Base-by-base conservation (phyloP, 345 rosid species). In the Citrus medica region DNA sequence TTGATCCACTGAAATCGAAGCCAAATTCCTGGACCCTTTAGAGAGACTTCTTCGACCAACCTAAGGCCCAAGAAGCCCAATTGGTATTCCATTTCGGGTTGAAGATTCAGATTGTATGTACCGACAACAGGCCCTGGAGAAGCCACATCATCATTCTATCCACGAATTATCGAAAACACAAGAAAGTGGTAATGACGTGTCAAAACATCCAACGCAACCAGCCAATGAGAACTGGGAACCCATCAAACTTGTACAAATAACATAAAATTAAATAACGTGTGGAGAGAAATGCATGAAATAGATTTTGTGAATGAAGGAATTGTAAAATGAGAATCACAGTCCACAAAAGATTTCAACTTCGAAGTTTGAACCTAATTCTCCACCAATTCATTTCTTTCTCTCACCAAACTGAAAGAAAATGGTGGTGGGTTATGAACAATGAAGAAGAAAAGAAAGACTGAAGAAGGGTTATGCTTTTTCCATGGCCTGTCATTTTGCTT, bases 401-500 rank as follows among this genome's bases (percentile, higher is more conserved):
- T 27, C 74, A 22, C 55, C n/a, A 37, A 64, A 61, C 28, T 42
- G 37, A 30, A 69, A 25, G 83, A 85, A 81, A 76, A 90, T 84
- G 90, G 84, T 38, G 89, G 80, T 46, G 81, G 74, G 58, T 38
- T 81, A 72, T 80, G 85, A 79, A 83, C 73, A 77, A 90, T 86
- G 94, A 89, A 67, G 88, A 83, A 80, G 88, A 87, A 82, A 76
- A 75, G 81, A 27, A 72, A 76, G 77, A 67, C 60, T 70, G 78
- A 19, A 14, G 48, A 35, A 42, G 63, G 73, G 88, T 84, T 86
- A 82, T 86, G 92, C 82, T 73, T 80, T 77, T 87, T 73, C 85
- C 94, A 95, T 95, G 98, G 98, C 97, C 88, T 82, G 86, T 82
- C 84, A 79, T 86, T 87, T 73, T 73, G 82, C 89, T 82, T 75